These are phyloP conservation scores for Colletotrichum euphorbiae DNA, from an alignment of 2,329 filamentous ascomycete species.

Conservation along the genomic window DNA sequence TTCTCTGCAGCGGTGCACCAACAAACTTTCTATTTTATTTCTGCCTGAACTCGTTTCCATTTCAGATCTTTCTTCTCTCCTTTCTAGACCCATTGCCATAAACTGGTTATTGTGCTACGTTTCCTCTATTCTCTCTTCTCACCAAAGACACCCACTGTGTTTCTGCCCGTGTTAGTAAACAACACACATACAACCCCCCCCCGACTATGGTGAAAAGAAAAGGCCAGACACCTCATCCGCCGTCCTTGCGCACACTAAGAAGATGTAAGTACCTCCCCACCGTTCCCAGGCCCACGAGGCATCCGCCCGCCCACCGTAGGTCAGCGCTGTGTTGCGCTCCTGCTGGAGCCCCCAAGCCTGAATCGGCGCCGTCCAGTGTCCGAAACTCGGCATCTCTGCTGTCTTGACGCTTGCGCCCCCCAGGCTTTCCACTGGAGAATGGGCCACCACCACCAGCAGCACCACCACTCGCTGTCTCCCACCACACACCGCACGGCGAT, in stretches of 20 bases:
- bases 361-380: conserved; percentile 22
- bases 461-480: not conserved
- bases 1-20: conserved; percentile 21
- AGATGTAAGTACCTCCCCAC: conserved; percentile 4
- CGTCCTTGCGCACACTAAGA: not conserved
- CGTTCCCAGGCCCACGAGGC: not conserved
- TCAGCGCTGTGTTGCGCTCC: conserved; percentile 16
- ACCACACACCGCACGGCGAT: conserved; percentile 10
- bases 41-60: not conserved
- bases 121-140: not conserved
- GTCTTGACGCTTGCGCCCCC: not conserved
- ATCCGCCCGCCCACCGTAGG: conserved; percentile 1
- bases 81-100: not conserved
- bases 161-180: too few relatives aligned
- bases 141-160: not conserved
- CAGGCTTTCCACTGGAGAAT: not conserved
- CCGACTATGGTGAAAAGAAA: too few relatives aligned
- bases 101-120: not conserved
- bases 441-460: not conserved
- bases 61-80: not conserved
- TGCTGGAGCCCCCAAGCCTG: conserved; percentile 3
- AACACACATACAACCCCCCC: too few relatives aligned
- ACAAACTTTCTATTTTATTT: conserved; percentile 10
- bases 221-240: too few relatives aligned
- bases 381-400: conserved; percentile 31